Conservation (phyloP, 768 basidiomycete genomes). For the Boletus rubropictus region DNA sequence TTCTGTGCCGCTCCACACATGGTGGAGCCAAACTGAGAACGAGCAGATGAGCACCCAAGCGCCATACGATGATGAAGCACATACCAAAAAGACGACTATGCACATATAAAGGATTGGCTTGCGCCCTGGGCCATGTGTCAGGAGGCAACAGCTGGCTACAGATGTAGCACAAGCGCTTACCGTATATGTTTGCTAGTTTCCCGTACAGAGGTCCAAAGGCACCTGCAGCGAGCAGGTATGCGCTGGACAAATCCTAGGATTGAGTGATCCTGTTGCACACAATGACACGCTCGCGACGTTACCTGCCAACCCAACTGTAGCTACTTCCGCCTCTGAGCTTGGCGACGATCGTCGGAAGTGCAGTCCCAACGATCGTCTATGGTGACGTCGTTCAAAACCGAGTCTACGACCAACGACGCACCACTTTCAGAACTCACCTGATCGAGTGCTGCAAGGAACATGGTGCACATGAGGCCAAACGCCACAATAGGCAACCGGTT, state of each 20-base stretch:
- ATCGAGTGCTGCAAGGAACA: conserved; percentile 47
- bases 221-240: conserved; percentile 68
- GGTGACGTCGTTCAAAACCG: neutral
- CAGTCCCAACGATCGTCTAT: conserved; percentile 66
- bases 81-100: conserved; percentile 62
- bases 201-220: conserved; percentile 71
- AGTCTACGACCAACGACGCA: neutral
- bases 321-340: conserved; percentile 55
- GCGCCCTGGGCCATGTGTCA: conserved; percentile 32
- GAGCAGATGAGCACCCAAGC: neutral
- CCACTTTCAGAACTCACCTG: conserved; percentile 35
- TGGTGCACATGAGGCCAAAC: conserved; percentile 28
- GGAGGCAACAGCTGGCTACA: too few species aligned
- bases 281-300: conserved; percentile 8
- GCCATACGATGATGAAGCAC: conserved; percentile 3
- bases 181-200: conserved; percentile 62
- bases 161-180: conserved; percentile 10
- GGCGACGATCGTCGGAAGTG: conserved; percentile 69
- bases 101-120: conserved; percentile 59
- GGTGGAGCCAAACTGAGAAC: conserved; percentile 60
- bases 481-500: conserved; percentile 23
- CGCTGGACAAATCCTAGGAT: conserved; percentile 34
- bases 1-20: conserved; percentile 75
- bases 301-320: conserved; percentile 76
- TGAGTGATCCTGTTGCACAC: too few species aligned